Evolutionary conservation across 306 rosid genomes (phyloP), one percentile per base, ranked within the genome.

Genomic region (Cicer chorassanicum): DNA sequence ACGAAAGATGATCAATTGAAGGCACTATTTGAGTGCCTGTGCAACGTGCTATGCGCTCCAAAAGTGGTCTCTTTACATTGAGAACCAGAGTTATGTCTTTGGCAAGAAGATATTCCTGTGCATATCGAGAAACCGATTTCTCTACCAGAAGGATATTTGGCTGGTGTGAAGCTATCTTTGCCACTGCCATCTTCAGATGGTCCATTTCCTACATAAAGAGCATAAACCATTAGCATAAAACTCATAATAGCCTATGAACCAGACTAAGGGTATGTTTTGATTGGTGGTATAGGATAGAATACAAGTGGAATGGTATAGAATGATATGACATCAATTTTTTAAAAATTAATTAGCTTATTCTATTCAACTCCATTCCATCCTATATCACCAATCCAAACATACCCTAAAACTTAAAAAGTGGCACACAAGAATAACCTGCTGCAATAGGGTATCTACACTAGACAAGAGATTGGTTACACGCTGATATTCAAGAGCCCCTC

Each of bases 401-500:
- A 29, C 36, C 5, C 39, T 39, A 73, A 71, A n/a, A 44, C 48
- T 21, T 21, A 40, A 65, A 73, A 87, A 76, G 82, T 68, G 40
- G 70, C 12, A 79, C 72, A 70, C 55, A 61, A 78, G 54, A 67
- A 77, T 73, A 92, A 95, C 99, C 99, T 95, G 99, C 93, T 95
- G 99, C 86, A 92, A 78, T 80, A 95, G 85, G 45, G 99, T 92
- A 88, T 92, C 98, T 69, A 95, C 90, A 89, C 99, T 92, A 10
- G 99, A 95, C 63, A 92, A 81, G 80, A 77, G 90, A 76, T 87
- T 90, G 61, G 93, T 73, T 62, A 95, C 95, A 51, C 98, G 90
- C 81, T 95, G 99, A 85, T 95, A 95, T 85, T 95, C 99, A 61
- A 95, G 97, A 81, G 99, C 99, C 57, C 99, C 99, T 74, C 95